phyloP scores from a whole-genome alignment of 1,284 basidiomycete species.

The Sporisorium sorghi region DNA sequence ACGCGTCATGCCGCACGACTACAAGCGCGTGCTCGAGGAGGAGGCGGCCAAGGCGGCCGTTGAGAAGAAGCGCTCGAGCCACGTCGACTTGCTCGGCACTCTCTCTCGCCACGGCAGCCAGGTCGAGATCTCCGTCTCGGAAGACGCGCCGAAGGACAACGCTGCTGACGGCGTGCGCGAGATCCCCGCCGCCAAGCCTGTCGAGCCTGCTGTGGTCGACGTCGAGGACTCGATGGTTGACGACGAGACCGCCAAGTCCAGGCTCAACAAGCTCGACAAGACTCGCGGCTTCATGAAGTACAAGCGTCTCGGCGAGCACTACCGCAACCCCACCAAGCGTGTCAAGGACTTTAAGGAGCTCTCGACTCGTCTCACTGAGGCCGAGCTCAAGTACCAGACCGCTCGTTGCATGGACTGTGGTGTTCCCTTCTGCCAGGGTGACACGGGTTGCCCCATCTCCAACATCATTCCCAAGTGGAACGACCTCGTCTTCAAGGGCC shows the following conservation, averaged over 20 bases:
- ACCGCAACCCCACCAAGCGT: constrained; percentile 63
- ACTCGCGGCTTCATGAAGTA: constrained; percentile 68
- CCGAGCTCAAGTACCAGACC: constrained; percentile 68
- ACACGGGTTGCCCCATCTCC: constrained; percentile 67
- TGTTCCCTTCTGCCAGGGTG: constrained; percentile 68
- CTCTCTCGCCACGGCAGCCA: constrained; percentile 65
- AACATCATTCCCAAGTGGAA: constrained; percentile 69
- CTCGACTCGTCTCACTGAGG: constrained; percentile 61
- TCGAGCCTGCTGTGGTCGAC: constrained; percentile 62
- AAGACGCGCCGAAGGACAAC: constrained; percentile 49
- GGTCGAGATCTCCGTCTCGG: constrained; percentile 56
- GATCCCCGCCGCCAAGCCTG: constrained; percentile 50
- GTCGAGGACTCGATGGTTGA: constrained; percentile 68
- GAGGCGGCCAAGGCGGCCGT: constrained; percentile 66
- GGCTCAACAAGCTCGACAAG: constrained; percentile 67
- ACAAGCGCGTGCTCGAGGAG: constrained; percentile 68
- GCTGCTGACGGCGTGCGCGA: constrained; percentile 41
- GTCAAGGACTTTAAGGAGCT: constrained; percentile 67
- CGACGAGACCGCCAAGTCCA: constrained; percentile 63
- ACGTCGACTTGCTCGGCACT: constrained; percentile 66
- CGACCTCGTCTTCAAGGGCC: constrained; percentile 68
- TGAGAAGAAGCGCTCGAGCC: constrained; percentile 68
- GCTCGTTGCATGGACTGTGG: constrained; percentile 69
- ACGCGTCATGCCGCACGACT: constrained; percentile 66
- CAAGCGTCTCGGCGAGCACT: constrained; percentile 66